Evolutionary conservation across 2,329 filamentous ascomycete species (phyloP).

Genomic region (Apiospora kogelbergensis): DNA sequence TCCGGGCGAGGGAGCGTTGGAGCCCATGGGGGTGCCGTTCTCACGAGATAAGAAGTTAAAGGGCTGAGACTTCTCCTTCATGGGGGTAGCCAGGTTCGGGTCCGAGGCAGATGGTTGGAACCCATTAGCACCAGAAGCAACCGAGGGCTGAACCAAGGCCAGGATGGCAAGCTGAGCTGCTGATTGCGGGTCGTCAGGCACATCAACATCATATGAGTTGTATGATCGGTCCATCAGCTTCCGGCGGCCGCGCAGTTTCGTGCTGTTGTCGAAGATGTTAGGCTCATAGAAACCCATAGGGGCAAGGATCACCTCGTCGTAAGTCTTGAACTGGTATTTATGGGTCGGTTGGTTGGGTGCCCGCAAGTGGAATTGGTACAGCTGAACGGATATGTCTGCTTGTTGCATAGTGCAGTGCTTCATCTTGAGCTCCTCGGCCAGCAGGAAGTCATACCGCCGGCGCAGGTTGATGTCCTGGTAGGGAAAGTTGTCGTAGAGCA

Average conservation of each 20-base stretch:
- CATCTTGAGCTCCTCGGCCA: constrained; percentile 94
- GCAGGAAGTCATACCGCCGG: constrained; percentile 85
- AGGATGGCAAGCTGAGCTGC: constrained; percentile 74
- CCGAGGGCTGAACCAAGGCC: constrained; percentile 58
- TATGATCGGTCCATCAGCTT: constrained; percentile 84
- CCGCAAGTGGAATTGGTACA: constrained; percentile 87
- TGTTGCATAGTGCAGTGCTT: constrained; percentile 92
- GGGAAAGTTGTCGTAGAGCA: constrained; percentile 93
- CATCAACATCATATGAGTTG: constrained; percentile 87
- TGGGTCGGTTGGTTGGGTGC: constrained; percentile 84
- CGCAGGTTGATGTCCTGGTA: constrained; percentile 92
- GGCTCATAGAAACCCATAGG: constrained; percentile 95
- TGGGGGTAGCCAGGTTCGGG: constrained; percentile 55
- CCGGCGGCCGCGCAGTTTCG: constrained; percentile 77
- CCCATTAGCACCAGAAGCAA: constrained; percentile 47
- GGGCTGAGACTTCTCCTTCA: constrained; percentile 63
- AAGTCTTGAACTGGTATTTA: constrained; percentile 95
- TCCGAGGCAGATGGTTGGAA: constrained; percentile 38
- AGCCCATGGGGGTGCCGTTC: constrained; percentile 79
- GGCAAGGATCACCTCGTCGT: constrained; percentile 93
- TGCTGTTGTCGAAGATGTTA: constrained; percentile 76
- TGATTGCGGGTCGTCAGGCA: constrained; percentile 85
- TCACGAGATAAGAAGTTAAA: constrained; percentile 72
- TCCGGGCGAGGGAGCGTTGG: constrained; percentile 82
- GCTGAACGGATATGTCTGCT: constrained; percentile 82